Percentiles rank a stretch among this genome's conserved stretches.
Evolutionary conservation across 2,329 filamentous ascomycete species (phyloP).

Genomic region (Colletotrichum incanum): DNA sequence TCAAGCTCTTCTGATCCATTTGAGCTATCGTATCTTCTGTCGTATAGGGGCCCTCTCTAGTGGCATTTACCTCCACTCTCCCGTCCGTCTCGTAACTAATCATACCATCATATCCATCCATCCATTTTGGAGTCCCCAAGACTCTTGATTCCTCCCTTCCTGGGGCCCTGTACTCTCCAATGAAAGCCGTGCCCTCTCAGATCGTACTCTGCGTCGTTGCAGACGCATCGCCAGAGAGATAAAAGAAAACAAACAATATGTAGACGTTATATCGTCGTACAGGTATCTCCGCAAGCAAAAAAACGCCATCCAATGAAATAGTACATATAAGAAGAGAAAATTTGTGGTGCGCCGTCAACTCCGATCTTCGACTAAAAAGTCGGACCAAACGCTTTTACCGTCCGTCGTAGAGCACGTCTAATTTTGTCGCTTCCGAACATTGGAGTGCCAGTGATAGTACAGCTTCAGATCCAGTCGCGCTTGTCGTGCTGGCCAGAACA

Average conservation of each 20-base stretch:
- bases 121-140: not conserved
- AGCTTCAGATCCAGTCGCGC: slow-evolving; percentile 52
- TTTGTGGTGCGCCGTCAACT: slow-evolving; percentile 38
- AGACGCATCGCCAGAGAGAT: slow-evolving; percentile 22
- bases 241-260: slow-evolving; percentile 41
- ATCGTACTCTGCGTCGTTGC: slow-evolving; percentile 24
- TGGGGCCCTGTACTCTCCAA: slow-evolving; percentile 12
- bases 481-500: slow-evolving; percentile 44
- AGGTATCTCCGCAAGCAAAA: slow-evolving; percentile 42
- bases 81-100: slow-evolving; percentile 29
- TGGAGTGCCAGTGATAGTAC: slow-evolving; percentile 39
- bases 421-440: slow-evolving; percentile 42
- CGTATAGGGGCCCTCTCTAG: slow-evolving; percentile 13
- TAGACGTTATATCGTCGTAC: slow-evolving; percentile 42
- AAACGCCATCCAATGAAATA: slow-evolving; percentile 42
- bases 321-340: slow-evolving; percentile 43
- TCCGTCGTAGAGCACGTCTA: slow-evolving; percentile 20
- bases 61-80: slow-evolving; percentile 24
- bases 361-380: slow-evolving; percentile 29
- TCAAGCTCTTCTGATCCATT: slow-evolving; percentile 33
- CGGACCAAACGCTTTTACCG: slow-evolving; percentile 38
- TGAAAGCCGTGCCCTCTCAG: slow-evolving; percentile 15
- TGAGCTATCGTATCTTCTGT: slow-evolving; percentile 23
- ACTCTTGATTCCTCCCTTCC: not conserved
- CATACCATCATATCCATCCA: slow-evolving; percentile 26